Evolutionary conservation across 2,329 filamentous ascomycete genomes (phyloP), one percentile per base, ranked within the genome.

Genomic region (Talaromyces verruculosus): DNA sequence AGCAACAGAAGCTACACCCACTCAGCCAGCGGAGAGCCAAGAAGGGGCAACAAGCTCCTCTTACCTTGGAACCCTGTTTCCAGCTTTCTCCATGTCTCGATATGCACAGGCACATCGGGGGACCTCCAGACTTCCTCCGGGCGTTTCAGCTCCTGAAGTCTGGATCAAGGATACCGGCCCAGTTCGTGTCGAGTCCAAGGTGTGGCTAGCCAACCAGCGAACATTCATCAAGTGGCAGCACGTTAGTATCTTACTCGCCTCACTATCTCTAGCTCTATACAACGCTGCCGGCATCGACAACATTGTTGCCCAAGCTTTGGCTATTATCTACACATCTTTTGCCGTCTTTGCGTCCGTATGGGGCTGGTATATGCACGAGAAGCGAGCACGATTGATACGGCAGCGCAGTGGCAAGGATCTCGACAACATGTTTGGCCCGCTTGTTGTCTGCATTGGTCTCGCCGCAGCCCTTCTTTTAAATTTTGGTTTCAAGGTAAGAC

Each of bases 221-320:
- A 99, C 95, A 0, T 99, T 97, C 76, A 89, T 99, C 78, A 98
- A 97, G 79, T 99, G 95, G 95, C 92, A 98, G 82, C 93, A 98
- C 77, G 93, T 99, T 73, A 90, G 88, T 68, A 88, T 99, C 59
- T 84, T 99, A 15, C 88, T 99, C 28, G 93, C 93, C 43, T 89
- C 89, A 25, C 81, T 99, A 35, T 91, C 92, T 0, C 82, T 99
- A 13, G 91, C 90, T 25, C 82, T 99, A 33, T 97, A 94, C 81
- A 94, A 96, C 71, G 92, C 94, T 0, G 93, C 93, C 0, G 91
- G 91, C 6, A 82, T 89, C 71, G 73, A 83, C 65, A 92, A 96
- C 77, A 82, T 83, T n/a, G 78, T 97, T 37, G 93, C 92, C 0
- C 85, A 91, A 71, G 82, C 83, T 43, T 87, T 98, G 74, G 93